Base-by-base conservation (phyloP, 2,329 filamentous ascomycete species). In the Neopestalotiopsis sp. region DNA sequence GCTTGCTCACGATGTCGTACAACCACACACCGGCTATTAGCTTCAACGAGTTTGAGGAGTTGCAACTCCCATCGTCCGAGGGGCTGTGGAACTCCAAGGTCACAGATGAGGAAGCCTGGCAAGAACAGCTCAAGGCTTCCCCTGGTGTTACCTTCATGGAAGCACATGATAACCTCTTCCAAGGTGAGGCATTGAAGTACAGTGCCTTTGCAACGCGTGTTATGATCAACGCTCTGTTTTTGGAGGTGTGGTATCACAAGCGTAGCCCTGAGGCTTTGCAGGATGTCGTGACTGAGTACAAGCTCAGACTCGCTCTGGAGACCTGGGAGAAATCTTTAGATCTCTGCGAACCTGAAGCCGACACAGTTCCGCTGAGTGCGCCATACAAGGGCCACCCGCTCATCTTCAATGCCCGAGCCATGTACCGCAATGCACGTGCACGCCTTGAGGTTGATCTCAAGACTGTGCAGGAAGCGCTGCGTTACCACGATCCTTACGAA, bases 181-280 rank as follows among this genome's bases (percentile, higher is more conserved):
- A 97, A 80, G 96, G 95, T 72, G 94, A 98, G 78, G 89, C 89
- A 69, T 89, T 95, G 65, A 92, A 92, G 75, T 99, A 98, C 85
- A 98, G 95, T 78, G 95, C 95, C 1, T 99, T 98, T 79, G 95
- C 95, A 5, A 97, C 96, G 12, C 94, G 96, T 71, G 94, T 98
- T 72, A 97, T 99, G 94, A 98, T 98, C 87, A 99, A 98, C 77
- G 95, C 96, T 12, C 87, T 99, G 72, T 99, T 98, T 86, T 88
- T 99, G 63, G 96, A 98, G 81, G 95, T 98, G 2, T 99, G 96
- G 96, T 97, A 97, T 79, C 94, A 98, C 85, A 98, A 98, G 88
- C 93, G 96, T 77, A 98, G 94, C 80, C 95, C 95, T n/a, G 95
- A 98, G 80, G 95, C 95, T 65, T 86, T 98, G 56, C 96, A 98